Base-by-base conservation (phyloP, 768 basidiomycete species). In the Leccinum ochraceum region DNA sequence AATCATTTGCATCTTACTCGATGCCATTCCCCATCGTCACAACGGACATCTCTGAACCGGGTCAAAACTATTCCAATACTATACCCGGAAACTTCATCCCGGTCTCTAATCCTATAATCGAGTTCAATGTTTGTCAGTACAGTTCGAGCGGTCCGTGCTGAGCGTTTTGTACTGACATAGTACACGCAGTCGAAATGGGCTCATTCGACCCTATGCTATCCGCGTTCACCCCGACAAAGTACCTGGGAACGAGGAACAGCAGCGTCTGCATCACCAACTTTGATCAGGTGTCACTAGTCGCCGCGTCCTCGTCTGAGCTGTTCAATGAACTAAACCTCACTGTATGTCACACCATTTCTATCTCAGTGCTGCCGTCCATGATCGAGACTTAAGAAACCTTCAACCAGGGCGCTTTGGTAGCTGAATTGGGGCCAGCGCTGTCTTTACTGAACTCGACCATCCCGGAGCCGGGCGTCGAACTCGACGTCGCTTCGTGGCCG, bases 221-320 rank as follows among this genome's bases (percentile, higher is more conserved):
- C 1, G 81, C 83, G 3, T 83, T 82, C 56, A 76, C 77, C 6
- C 75, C 78, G 0, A 71, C 79, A 36, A 75, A 80, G 61, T 79
- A 81, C 65, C 65, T 82, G 22, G 84, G 84, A 1, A 75, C 75
- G 24, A 68, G 57, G 7, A 77, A 76, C 46, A 62, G 59, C 13
- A 73, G 60, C 28, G 36, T 71, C 30, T 78, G 76, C 22, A 52
- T 77, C 5, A 69, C 72, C 2, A 74, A 75, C 48, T 77, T 72
- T 54, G 77, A 77, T n/a, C 76, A 78, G 48, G 65, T 63, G 0
- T 53, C 73, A 3, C 58, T 74, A 16, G 71, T 82, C 16, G 69
- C 78, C 16, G 83, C 78, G 4, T 74, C 78, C 0, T 82, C 80
- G 1, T 76, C 73, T 20, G 72, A 69, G 28, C 48, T 78, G 26